Evolutionary conservation across 768 basidiomycete genomes (phyloP).

Genomic region (Postia placenta): DNA sequence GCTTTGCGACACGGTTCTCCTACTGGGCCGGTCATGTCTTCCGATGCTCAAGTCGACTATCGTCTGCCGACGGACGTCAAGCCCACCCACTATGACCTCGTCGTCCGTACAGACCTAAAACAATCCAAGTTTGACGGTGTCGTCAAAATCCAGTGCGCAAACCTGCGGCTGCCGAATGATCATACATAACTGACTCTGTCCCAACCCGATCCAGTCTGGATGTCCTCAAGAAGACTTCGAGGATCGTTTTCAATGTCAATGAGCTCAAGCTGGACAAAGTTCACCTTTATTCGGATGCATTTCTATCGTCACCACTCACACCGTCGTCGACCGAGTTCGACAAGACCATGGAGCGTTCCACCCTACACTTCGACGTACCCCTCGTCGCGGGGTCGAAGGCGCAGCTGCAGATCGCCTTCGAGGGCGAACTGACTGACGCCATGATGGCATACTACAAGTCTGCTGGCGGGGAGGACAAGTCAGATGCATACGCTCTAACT

Average conservation of each 20-base stretch:
- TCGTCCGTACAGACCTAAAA: constrained; percentile 77
- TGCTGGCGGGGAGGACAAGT: constrained; percentile 52
- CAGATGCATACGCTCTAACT: constrained; percentile 70
- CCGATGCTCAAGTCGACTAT: constrained; percentile 13
- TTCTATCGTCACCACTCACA: constrained; percentile 40
- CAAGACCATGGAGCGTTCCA: constrained; percentile 55
- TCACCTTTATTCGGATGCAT: constrained; percentile 45
- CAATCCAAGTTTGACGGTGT: constrained; percentile 68
- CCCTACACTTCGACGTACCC: constrained; percentile 49
- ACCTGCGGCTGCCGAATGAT: no score
- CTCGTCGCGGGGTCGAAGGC: constrained; percentile 69
- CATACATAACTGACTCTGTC: background rate
- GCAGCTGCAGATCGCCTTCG: constrained; percentile 63
- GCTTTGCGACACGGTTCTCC: background rate
- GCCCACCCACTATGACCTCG: constrained; percentile 74
- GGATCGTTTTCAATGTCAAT: constrained; percentile 60
- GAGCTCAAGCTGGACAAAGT: constrained; percentile 53
- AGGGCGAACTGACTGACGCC: constrained; percentile 53
- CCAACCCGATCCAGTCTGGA: constrained; percentile 46
- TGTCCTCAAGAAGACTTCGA: constrained; percentile 52
- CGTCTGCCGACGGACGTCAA: constrained; percentile 64
- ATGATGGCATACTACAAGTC: constrained; percentile 86
- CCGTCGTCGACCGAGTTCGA: constrained; percentile 48
- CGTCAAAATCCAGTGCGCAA: constrained; percentile 59
- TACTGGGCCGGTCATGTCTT: background rate